Conservation (phyloP, 2,329 filamentous ascomycete species). For the Sporothrix brunneoviolacea region DNA sequence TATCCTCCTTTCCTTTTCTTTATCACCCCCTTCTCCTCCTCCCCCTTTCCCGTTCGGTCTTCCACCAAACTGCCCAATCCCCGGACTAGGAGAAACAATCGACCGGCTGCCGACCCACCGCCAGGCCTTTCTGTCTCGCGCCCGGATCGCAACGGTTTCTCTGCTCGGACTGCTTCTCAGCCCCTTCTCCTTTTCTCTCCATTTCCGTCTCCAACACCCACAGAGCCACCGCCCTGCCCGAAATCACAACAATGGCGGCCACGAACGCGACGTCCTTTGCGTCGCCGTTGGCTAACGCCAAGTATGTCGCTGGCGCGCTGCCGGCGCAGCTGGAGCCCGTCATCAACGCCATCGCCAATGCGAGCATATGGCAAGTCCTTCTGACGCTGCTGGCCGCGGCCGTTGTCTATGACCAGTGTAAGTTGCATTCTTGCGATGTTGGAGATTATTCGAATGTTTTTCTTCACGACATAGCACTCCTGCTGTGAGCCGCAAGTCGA, state of each 20-base stretch:
- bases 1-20: neutral
- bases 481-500: too few species aligned
- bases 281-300: conserved; percentile 59
- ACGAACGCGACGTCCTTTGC: conserved; percentile 59
- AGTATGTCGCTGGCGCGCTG: conserved; percentile 39
- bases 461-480: too few species aligned
- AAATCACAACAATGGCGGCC: conserved; percentile 13
- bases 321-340: conserved; percentile 50
- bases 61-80: neutral
- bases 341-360: conserved; percentile 50
- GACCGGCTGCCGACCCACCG: neutral
- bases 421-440: too few species aligned
- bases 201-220: too few species aligned
- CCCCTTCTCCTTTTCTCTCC: neutral
- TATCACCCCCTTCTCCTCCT: neutral
- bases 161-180: neutral
- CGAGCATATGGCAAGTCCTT: conserved; percentile 55
- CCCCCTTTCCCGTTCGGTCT: neutral
- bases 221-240: neutral
- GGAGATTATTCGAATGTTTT: too few species aligned
- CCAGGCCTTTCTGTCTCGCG: neutral
- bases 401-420: conserved; percentile 86
- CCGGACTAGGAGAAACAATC: conserved; percentile 12
- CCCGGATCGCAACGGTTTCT: conserved; percentile 1
- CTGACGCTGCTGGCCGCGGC: conserved; percentile 64